Conservation (phyloP, 805 yeast genomes). For the Zygotorulaspora florentina region DNA sequence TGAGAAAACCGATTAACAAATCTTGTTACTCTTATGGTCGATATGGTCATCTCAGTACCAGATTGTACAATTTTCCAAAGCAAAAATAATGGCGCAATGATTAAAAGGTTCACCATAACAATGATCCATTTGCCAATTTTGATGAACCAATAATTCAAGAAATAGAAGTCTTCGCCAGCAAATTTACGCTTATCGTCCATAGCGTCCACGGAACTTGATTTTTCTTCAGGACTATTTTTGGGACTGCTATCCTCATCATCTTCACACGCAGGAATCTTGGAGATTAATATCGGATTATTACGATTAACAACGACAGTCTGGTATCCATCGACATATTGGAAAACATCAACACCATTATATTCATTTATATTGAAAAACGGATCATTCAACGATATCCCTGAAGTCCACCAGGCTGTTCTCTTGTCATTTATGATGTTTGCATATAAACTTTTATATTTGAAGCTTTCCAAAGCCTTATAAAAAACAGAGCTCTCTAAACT, state of each 20-base stretch:
- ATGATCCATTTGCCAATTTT: conserved; percentile 46
- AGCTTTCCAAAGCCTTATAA: conserved; percentile 49
- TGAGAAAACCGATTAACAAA: conserved; percentile 28
- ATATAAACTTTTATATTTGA: conserved; percentile 54
- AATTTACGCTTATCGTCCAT: background rate
- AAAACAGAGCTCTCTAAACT: conserved; percentile 59
- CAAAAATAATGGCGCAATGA: conserved; percentile 62
- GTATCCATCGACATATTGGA: conserved; percentile 48
- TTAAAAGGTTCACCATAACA: conserved; percentile 41
- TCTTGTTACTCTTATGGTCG: conserved; percentile 37
- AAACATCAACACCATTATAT: conserved; percentile 42
- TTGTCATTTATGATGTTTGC: conserved; percentile 78
- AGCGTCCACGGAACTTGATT: background rate
- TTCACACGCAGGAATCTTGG: conserved; percentile 44
- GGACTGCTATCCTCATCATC: conserved; percentile 52
- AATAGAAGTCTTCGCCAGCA: conserved; percentile 13
- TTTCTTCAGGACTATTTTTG: background rate
- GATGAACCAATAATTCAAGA: conserved; percentile 33
- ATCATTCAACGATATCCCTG: conserved; percentile 61
- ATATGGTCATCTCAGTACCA: conserved; percentile 40
- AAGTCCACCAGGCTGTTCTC: conserved; percentile 79
- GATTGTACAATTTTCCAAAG: conserved; percentile 48
- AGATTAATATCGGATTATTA: conserved; percentile 39
- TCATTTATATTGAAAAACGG: conserved; percentile 48
- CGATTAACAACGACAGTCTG: conserved; percentile 56